Conservation (phyloP, 2,329 filamentous ascomycete genomes). For the Coniochaeta prunicola region DNA sequence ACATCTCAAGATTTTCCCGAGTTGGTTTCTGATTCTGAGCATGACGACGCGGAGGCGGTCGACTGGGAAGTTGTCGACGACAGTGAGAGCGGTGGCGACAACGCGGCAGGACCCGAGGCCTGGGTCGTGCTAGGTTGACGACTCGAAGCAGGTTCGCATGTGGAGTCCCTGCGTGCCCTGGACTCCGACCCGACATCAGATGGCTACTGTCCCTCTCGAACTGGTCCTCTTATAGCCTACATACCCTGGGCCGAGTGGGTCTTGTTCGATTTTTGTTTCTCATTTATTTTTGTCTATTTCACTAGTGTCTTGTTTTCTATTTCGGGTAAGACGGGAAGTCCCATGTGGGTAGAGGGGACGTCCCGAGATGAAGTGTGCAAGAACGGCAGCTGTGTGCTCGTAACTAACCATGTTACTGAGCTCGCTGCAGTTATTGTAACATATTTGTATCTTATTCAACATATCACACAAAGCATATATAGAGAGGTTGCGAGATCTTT, state of each 20-base stretch:
- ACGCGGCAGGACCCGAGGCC: conserved; percentile 17
- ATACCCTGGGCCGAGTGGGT: not conserved
- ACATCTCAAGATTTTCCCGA: conserved; percentile 26
- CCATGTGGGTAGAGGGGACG: too few relatives aligned
- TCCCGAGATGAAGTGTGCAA: not conserved
- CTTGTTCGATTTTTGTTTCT: not conserved
- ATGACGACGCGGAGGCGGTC: conserved; percentile 4
- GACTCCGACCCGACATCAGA: not conserved
- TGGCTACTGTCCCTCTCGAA: not conserved
- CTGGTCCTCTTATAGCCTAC: not conserved
- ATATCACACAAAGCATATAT: too few relatives aligned
- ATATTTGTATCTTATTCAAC: too few relatives aligned
- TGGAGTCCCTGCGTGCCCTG: conserved; percentile 12
- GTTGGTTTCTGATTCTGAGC: conserved; percentile 19
- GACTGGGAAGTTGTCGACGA: conserved; percentile 9
- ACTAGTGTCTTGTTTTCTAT: not conserved
- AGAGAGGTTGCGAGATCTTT: too few relatives aligned
- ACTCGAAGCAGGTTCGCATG: conserved; percentile 36
- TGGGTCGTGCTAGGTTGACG: conserved; percentile 38
- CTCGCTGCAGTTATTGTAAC: not conserved
- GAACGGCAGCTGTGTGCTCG: not conserved
- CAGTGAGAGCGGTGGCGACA: not conserved
- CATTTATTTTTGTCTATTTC: not conserved
- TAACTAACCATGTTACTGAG: not conserved
- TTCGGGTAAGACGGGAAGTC: not conserved